A percentile compares a stretch with the other conserved stretches of the same genome.
Conservation (phyloP, 2,329 filamentous ascomycete genomes). For the Fonsecaea pugnacius region DNA sequence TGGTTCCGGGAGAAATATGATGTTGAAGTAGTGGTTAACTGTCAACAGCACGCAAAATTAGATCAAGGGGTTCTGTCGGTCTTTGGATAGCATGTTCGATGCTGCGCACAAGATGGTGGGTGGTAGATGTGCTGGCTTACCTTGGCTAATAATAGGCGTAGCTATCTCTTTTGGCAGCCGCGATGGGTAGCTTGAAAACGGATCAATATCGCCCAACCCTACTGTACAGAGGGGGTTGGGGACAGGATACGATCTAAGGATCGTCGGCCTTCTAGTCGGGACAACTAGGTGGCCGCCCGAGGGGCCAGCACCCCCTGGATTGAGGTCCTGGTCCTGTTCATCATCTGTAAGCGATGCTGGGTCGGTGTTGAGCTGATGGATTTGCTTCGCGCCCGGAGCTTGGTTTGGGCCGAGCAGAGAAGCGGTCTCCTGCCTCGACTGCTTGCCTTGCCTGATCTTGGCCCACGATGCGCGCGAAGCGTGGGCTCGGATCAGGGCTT, state of each 20-base stretch:
- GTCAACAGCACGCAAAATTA: background rate
- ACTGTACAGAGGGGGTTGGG: slow-evolving; percentile 10
- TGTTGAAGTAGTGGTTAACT: slow-evolving; percentile 19
- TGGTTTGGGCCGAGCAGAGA: background rate
- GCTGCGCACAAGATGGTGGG: background rate
- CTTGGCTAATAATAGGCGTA: slow-evolving; percentile 11
- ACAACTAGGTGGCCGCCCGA: slow-evolving; percentile 8
- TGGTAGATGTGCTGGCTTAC: background rate
- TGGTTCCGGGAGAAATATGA: slow-evolving; percentile 15
- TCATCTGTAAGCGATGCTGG: slow-evolving; percentile 4
- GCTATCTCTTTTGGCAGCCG: slow-evolving; percentile 12
- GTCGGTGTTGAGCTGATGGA: background rate
- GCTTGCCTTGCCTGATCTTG: slow-evolving; percentile 18
- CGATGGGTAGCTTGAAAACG: slow-evolving; percentile 18
- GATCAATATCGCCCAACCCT: slow-evolving; percentile 12
- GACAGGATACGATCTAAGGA: background rate
- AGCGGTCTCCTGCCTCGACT: background rate
- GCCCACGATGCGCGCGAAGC: slow-evolving; percentile 18
- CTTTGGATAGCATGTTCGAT: background rate
- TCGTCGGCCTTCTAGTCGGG: slow-evolving; percentile 8
- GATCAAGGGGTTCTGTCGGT: background rate
- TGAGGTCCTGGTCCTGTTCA: background rate
- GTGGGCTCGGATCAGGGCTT: slow-evolving; percentile 15
- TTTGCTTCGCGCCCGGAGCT: background rate
- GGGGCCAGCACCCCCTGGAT: background rate